Evolutionary conservation across 441 rosid species (phyloP).

Genomic region (Capsella rubella): DNA sequence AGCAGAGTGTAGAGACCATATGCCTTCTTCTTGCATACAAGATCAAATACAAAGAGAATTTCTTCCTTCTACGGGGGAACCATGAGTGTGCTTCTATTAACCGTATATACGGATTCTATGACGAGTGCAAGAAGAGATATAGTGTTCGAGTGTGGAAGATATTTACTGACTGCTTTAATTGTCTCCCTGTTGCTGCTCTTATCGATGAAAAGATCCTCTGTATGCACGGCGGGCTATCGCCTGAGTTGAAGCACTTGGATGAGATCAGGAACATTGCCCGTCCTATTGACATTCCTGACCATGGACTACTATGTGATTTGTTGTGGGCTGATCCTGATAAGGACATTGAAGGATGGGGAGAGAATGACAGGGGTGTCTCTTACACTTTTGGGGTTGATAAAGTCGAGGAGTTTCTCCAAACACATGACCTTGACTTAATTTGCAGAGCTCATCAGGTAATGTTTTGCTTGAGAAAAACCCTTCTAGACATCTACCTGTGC

Average conservation of each 20-base stretch:
- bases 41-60: constrained; percentile 77
- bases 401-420: constrained; percentile 67
- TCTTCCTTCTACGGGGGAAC: constrained; percentile 75
- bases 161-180: constrained; percentile 78
- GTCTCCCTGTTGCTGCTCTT: constrained; percentile 85
- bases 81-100: constrained; percentile 78
- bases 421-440: constrained; percentile 75
- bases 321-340: constrained; percentile 84
- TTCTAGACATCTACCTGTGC: neutral
- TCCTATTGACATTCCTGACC: constrained; percentile 78
- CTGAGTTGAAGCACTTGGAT: constrained; percentile 69
- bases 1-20: constrained; percentile 80
- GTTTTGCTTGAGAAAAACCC: neutral
- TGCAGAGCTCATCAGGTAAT: constrained; percentile 83
- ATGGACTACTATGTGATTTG: constrained; percentile 79
- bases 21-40: constrained; percentile 78
- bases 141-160: constrained; percentile 68
- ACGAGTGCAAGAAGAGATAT: constrained; percentile 77
- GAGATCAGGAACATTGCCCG: constrained; percentile 76
- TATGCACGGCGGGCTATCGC: constrained; percentile 87
- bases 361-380: constrained; percentile 80
- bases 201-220: constrained; percentile 82
- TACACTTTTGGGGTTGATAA: constrained; percentile 75
- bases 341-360: constrained; percentile 79
- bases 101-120: constrained; percentile 79